A percentile compares a stretch with the other conserved stretches of the same genome.
phyloP scores from a whole-genome alignment of 139 green algal genomes.

The Chlamydomonas eustigma region DNA sequence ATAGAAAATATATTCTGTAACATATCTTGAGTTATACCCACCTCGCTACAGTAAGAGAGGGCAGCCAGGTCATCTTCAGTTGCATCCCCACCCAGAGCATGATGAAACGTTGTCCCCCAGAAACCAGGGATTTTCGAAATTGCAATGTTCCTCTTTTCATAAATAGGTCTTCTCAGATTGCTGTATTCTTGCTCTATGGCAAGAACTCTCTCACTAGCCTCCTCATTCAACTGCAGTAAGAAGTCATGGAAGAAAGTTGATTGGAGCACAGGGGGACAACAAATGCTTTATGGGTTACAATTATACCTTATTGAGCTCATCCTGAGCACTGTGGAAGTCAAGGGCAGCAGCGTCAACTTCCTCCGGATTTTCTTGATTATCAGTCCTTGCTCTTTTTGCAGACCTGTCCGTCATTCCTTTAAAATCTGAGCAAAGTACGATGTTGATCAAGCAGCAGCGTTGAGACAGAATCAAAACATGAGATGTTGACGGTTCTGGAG shows the following conservation, averaged over 20 bases:
- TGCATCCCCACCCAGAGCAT: background rate
- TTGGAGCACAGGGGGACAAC: background rate
- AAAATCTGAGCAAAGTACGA: background rate
- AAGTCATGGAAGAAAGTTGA: background rate
- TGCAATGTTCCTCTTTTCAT: conserved; percentile 19
- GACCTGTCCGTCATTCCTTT: background rate
- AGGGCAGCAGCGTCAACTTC: background rate
- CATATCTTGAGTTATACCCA: no score
- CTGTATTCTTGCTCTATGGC: conserved; percentile 70
- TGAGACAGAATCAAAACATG: background rate
- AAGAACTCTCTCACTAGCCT: conserved; percentile 62
- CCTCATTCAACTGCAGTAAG: conserved; percentile 27
- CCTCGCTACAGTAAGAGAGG: conserved; percentile 43
- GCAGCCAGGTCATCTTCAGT: conserved; percentile 49
- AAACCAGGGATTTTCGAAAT: background rate
- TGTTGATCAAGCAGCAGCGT: background rate
- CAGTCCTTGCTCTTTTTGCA: background rate
- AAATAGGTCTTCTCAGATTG: conserved; percentile 45
- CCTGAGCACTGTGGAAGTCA: background rate
- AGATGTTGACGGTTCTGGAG: background rate
- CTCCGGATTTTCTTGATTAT: background rate
- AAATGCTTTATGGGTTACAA: background rate
- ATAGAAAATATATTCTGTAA: no score
- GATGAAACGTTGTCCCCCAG: background rate
- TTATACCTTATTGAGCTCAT: background rate